These are phyloP conservation scores for Magnolia officinalis DNA, from an alignment of 164 flowering plant species.

Conservation along the genomic window DNA sequence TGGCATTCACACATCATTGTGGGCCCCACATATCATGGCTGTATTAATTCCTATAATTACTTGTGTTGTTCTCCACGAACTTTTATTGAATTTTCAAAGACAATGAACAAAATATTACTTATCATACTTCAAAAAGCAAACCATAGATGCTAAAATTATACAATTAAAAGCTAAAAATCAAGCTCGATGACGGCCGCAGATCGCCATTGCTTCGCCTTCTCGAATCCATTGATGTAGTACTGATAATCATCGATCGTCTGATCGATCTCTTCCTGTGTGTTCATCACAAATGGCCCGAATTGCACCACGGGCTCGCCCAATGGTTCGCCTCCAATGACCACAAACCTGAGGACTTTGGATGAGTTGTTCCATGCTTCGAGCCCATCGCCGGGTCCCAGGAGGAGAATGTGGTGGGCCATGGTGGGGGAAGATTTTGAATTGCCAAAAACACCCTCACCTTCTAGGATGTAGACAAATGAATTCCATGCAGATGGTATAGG, in stretches of 20 bases:
- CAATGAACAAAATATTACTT: too few relatives aligned
- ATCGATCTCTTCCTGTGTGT: slow-evolving; percentile 78
- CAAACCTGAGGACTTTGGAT: slow-evolving; percentile 45
- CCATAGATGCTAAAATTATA: too few relatives aligned
- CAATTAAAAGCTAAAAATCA: slow-evolving; percentile 17
- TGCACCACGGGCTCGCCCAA: slow-evolving; percentile 69
- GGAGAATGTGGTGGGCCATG: slow-evolving; percentile 50
- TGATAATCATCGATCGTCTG: slow-evolving; percentile 69
- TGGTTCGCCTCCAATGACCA: slow-evolving; percentile 77
- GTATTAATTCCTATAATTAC: too few relatives aligned
- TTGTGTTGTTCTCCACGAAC: too few relatives aligned
- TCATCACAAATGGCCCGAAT: slow-evolving; percentile 90
- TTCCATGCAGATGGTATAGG: slow-evolving; percentile 66
- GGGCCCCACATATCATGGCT: too few relatives aligned
- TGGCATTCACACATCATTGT: too few relatives aligned
- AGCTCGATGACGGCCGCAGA: slow-evolving; percentile 29
- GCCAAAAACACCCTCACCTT: slow-evolving; percentile 78
- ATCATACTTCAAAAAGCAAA: too few relatives aligned
- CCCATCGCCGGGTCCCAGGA: slow-evolving; percentile 61
- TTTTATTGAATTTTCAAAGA: too few relatives aligned
- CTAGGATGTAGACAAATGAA: slow-evolving; percentile 69
- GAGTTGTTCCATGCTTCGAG: slow-evolving; percentile 69
- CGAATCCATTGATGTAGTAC: slow-evolving; percentile 63
- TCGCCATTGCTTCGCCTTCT: slow-evolving; percentile 66
- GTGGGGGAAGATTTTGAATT: slow-evolving; percentile 24